Conservation (phyloP, 768 basidiomycete species). For the Tricholoma matsutake region DNA sequence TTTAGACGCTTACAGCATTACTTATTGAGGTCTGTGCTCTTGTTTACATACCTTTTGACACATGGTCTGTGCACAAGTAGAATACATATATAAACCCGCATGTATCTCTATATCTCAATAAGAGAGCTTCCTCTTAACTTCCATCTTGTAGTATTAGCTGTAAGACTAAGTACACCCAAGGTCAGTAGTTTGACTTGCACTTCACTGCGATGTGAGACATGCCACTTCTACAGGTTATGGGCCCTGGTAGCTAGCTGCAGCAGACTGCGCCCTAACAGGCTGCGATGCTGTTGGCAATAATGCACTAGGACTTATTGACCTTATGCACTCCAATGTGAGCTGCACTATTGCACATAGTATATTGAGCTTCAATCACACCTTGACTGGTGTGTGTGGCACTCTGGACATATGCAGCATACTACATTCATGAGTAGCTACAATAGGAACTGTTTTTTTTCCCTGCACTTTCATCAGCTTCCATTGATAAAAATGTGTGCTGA, state of each 20-base stretch:
- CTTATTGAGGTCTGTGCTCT: too few species aligned
- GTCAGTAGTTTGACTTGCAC: not conserved
- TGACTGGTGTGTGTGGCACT: too few species aligned
- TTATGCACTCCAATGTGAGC: not conserved
- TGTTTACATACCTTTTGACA: too few species aligned
- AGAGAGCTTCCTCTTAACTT: not conserved
- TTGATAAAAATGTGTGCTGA: not conserved
- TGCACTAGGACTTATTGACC: not conserved
- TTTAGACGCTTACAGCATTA: too few species aligned
- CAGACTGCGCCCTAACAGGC: not conserved
- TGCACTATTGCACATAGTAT: not conserved
- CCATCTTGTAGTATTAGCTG: not conserved
- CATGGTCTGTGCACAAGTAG: not conserved
- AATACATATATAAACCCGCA: not conserved
- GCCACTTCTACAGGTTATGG: not conserved
- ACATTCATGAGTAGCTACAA: not conserved
- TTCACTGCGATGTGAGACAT: not conserved
- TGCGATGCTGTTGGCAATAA: not conserved
- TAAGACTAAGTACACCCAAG: not conserved
- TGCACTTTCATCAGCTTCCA: not conserved
- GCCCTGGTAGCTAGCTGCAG: not conserved
- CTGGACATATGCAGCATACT: not conserved
- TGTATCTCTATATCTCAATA: not conserved
- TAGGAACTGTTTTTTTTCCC: not conserved
- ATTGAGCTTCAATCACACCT: not conserved